Evolutionary conservation across 768 basidiomycete genomes (phyloP).

Genomic region (Gloeostereum incarnatum): DNA sequence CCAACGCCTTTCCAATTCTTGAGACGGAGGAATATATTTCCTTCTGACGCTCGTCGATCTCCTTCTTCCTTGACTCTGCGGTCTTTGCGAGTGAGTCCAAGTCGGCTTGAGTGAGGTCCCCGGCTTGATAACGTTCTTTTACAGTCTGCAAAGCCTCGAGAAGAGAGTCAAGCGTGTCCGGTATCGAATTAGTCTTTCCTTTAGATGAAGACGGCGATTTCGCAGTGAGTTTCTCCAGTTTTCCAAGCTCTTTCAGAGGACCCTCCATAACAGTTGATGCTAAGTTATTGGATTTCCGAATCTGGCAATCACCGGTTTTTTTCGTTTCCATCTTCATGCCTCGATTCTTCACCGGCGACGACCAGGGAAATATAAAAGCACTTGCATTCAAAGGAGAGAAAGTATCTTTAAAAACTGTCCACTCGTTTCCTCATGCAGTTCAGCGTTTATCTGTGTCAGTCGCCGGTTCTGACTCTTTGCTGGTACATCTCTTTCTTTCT

Average conservation of each 20-base stretch:
- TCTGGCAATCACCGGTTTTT: neutral
- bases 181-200: slow-evolving; percentile 44
- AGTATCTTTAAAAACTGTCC: slow-evolving; percentile 20
- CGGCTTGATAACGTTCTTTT: slow-evolving; percentile 41
- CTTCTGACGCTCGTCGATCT: slow-evolving; percentile 82
- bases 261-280: slow-evolving; percentile 50
- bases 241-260: slow-evolving; percentile 69
- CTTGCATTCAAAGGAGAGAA: slow-evolving; percentile 27
- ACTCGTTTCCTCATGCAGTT: slow-evolving; percentile 3
- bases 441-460: slow-evolving; percentile 1
- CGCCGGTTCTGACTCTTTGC: slow-evolving; percentile 1
- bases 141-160: slow-evolving; percentile 47
- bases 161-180: slow-evolving; percentile 56
- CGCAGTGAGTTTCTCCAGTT: slow-evolving; percentile 57
- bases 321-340: slow-evolving; percentile 31
- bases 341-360: slow-evolving; percentile 69
- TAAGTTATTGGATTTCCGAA: neutral
- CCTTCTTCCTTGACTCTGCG: slow-evolving; percentile 70
- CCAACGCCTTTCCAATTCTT: slow-evolving; percentile 77
- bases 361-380: slow-evolving; percentile 67
- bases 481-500: slow-evolving; percentile 12
- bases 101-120: slow-evolving; percentile 37
- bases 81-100: slow-evolving; percentile 42
- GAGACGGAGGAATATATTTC: slow-evolving; percentile 74
- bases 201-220: slow-evolving; percentile 28